Percentiles rank a stretch among this genome's conserved stretches.
Conservation (phyloP, 345 rosid genomes). For the Aethionema arabicum region DNA sequence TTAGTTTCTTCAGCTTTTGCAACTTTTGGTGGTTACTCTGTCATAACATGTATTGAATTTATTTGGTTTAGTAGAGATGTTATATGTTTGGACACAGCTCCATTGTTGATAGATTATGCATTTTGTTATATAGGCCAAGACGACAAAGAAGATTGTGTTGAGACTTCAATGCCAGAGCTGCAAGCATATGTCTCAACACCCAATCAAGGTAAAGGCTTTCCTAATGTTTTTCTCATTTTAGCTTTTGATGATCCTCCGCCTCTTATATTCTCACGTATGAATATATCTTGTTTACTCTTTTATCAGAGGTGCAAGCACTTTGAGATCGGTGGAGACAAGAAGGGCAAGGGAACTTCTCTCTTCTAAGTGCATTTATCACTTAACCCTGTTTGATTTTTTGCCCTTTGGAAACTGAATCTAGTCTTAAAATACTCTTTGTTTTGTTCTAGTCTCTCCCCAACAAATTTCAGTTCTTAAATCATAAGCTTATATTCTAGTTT, state of each 20-base stretch:
- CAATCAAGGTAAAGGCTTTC: slow-evolving; percentile 47
- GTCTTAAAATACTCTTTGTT: background rate
- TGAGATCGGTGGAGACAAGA: slow-evolving; percentile 64
- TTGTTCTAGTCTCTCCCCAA: background rate
- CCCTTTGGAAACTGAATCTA: slow-evolving; percentile 4
- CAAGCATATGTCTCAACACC: slow-evolving; percentile 68
- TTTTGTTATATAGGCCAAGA: slow-evolving; percentile 45
- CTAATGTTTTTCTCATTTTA: background rate
- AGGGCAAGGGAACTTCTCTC: slow-evolving; percentile 61
- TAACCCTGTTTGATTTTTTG: background rate
- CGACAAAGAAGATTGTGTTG: slow-evolving; percentile 68
- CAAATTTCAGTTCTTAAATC: background rate
- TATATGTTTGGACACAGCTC: background rate
- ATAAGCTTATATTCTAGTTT: background rate
- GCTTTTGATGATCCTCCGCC: background rate
- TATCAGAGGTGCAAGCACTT: slow-evolving; percentile 60
- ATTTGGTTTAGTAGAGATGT: too few relatives aligned
- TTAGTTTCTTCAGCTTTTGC: too few relatives aligned
- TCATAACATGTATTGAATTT: background rate
- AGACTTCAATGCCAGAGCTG: slow-evolving; percentile 70
- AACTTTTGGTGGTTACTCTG: slow-evolving; percentile 1
- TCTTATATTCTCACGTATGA: background rate
- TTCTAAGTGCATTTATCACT: slow-evolving; percentile 32
- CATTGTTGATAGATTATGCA: slow-evolving; percentile 2
- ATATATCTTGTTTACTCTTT: background rate